Base-by-base conservation (phyloP, 1,284 basidiomycete genomes). In the Apiotrichum gamsii region DNA sequence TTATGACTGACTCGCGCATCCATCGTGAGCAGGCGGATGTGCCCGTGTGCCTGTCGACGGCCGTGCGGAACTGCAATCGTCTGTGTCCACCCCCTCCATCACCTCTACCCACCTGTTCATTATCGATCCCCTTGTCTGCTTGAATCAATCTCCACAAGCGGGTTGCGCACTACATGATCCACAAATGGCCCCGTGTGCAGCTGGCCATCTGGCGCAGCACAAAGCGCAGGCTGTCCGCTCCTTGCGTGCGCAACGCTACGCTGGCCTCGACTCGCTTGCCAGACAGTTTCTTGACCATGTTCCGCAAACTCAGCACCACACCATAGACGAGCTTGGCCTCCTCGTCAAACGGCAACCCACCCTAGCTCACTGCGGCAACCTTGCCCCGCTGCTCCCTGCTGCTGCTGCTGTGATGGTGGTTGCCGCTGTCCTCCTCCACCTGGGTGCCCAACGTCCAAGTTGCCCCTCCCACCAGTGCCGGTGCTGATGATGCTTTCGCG, bases 271-370 rank as follows among this genome's bases (percentile, higher is more conserved):
- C 75, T 62, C 62, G 89, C 89, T 82, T 80, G 60, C 85, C 84
- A 16, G 89, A 87, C 13, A 99, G 72, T 72, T 95, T 97, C 75
- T 85, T 93, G 64, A 93, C 78, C 89, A 98, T 93, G 70, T 91
- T 94, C 45, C 90, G 76, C 56, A 98, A 70, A 8, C 90, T 94
- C 45, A 96, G 77, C 16, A 98, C 80, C 36, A 98, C 87, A 51
- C 95, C 95, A 66, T 97, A 98, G 0, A 98, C 91, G 45, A 98
- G 80, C 71, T 99, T 99, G 2, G 87, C 85, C 72, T 99, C 93
- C 72, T 99, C 94, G 65, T 98, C 93, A 58, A 99, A 96, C 5
- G 93, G 78, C 20, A 96, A 74, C 11, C 79, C 65, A 43, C 56
- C 55, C 24, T 28, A 6, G 25, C 25, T 28, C 25, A 11, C 25